These are phyloP conservation scores for Metschnikowia matae DNA, from an alignment of 805 yeast species.

Conservation along the genomic window DNA sequence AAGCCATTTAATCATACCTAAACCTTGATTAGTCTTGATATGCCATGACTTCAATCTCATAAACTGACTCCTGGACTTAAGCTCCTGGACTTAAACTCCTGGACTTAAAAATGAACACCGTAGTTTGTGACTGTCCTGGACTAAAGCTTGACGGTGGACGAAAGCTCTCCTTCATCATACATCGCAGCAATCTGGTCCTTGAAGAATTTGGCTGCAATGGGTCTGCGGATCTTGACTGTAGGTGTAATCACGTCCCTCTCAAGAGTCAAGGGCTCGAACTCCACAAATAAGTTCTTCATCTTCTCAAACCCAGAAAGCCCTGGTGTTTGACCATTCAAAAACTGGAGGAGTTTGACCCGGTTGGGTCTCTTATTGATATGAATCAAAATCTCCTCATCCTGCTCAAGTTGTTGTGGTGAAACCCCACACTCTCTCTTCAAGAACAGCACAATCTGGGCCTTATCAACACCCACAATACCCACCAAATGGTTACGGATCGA, in stretches of 20 bases:
- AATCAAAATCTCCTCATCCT: conserved; percentile 18
- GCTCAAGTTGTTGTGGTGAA: conserved; percentile 3
- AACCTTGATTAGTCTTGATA: too few relatives aligned
- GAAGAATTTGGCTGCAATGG: conserved; percentile 44
- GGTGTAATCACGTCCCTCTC: conserved; percentile 26
- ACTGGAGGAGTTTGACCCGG: conserved; percentile 11
- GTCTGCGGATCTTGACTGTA: conserved; percentile 41
- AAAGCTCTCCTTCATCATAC: conserved; percentile 46
- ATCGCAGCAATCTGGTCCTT: conserved; percentile 35
- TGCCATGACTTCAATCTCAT: too few relatives aligned
- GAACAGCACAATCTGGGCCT: conserved; percentile 13
- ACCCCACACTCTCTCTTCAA: conserved; percentile 15
- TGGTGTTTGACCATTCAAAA: conserved; percentile 9
- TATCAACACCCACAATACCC: conserved; percentile 22
- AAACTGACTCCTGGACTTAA: too few relatives aligned
- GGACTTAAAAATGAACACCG: too few relatives aligned
- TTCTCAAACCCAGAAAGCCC: conserved; percentile 23
- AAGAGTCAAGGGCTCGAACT: conserved; percentile 25
- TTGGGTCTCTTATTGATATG: conserved; percentile 16
- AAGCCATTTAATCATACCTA: too few relatives aligned
- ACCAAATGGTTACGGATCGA: conserved; percentile 15
- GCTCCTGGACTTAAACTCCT: too few relatives aligned
- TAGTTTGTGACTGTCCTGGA: too few relatives aligned
- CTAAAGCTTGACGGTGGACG: conserved; percentile 10
- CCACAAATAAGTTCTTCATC: conserved; percentile 23